These are phyloP conservation scores for Hordeum marinum DNA, from an alignment of 176 grass and related monocot species.

Conservation along the genomic window DNA sequence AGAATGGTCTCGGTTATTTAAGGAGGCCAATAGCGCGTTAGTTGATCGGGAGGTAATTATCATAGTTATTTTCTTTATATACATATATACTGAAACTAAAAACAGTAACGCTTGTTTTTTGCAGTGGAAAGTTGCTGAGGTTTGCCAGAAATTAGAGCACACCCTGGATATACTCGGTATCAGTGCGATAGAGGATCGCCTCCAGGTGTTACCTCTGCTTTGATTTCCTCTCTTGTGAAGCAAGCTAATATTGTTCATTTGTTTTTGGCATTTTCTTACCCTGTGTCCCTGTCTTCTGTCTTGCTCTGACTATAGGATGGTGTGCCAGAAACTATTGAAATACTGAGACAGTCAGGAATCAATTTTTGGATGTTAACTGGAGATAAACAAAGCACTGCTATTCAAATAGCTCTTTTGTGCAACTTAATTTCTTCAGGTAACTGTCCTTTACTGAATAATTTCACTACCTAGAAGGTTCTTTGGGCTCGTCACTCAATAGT, in stretches of 20 bases:
- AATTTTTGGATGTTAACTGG: conserved; percentile 99
- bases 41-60: conserved; percentile 77
- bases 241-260: not conserved
- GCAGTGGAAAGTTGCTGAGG: conserved; percentile 94
- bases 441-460: not conserved
- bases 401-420: conserved; percentile 93
- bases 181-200: conserved; percentile 88
- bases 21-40: conserved; percentile 80
- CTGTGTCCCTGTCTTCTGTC: conserved; percentile 14
- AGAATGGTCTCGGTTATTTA: conserved; percentile 82
- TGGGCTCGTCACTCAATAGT: not conserved
- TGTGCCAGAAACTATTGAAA: conserved; percentile 96
- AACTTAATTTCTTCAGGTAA: conserved; percentile 98
- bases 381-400: conserved; percentile 96
- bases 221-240: conserved; percentile 21
- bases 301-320: conserved; percentile 53
- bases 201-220: conserved; percentile 61
- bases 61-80: conserved; percentile 9
- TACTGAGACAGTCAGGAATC: conserved; percentile 92
- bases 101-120: conserved; percentile 8
- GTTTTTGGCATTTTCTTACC: not conserved
- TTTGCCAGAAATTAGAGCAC: conserved; percentile 88
- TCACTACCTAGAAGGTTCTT: not conserved
- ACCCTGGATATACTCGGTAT: conserved; percentile 88
- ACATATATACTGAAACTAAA: conserved; percentile 23